Conservation (phyloP, 2,329 filamentous ascomycete species). For the Cryphonectria carpinicola region DNA sequence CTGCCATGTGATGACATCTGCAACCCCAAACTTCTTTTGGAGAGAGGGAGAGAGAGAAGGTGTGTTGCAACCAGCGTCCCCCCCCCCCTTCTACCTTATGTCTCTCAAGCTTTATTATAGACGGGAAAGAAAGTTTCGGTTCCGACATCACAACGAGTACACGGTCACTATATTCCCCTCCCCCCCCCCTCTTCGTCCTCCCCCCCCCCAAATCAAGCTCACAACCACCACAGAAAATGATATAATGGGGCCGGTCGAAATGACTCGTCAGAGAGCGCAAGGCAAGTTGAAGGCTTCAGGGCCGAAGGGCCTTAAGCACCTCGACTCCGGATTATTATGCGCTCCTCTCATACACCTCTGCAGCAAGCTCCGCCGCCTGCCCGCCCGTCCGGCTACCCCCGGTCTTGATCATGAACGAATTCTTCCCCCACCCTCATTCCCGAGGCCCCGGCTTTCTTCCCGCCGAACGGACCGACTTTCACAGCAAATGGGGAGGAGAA, state of each 20-base stretch:
- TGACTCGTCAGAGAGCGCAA: not conserved
- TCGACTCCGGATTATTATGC: slow-evolving; percentile 5
- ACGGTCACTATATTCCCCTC: not conserved
- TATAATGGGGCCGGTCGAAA: not conserved
- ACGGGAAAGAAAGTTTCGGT: not conserved
- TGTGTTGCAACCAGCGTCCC: not conserved
- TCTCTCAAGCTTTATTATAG: not conserved
- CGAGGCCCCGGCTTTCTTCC: not conserved
- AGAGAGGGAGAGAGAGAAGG: too few species aligned
- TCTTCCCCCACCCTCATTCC: not conserved
- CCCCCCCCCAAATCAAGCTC: not conserved
- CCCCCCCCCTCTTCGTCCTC: too few species aligned
- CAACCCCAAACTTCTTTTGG: not conserved
- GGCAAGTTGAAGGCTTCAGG: slow-evolving; percentile 5
- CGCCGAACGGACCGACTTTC: not conserved
- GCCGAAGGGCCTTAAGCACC: slow-evolving; percentile 16
- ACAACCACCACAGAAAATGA: not conserved
- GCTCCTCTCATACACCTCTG: not conserved
- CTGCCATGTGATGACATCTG: slow-evolving; percentile 16
- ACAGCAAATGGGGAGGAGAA: not conserved
- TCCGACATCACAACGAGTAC: not conserved
- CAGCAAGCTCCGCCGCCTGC: too few species aligned
- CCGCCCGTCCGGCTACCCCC: slow-evolving; percentile 8
- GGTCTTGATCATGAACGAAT: not conserved
- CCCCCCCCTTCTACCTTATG: not conserved